phyloP scores from a whole-genome alignment of 306 rosid species.

The Dryas octopetala region DNA sequence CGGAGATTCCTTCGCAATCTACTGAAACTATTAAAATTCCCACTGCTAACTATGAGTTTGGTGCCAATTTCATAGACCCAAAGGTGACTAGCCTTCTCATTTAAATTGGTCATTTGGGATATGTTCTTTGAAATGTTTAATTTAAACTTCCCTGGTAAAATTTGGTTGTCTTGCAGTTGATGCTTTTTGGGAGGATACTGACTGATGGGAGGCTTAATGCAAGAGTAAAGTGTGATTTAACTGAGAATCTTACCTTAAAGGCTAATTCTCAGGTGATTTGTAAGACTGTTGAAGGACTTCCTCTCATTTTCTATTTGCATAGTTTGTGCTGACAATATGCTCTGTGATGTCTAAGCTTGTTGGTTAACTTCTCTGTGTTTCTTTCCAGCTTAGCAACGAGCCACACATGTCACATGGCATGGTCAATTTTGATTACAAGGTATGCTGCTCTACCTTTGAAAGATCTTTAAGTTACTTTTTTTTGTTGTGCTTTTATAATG shows the following conservation, averaged over 20 bases:
- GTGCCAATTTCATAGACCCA: conserved; percentile 91
- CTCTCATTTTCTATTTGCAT: background rate
- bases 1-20: conserved; percentile 85
- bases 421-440: conserved; percentile 92
- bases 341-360: conserved; percentile 5
- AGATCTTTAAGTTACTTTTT: background rate
- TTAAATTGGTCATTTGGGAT: background rate
- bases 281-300: background rate
- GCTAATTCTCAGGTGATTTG: conserved; percentile 86
- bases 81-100: conserved; percentile 42
- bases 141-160: conserved; percentile 1
- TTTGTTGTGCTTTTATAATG: background rate
- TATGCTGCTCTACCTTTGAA: conserved; percentile 8
- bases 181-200: conserved; percentile 86
- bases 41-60: conserved; percentile 88
- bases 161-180: conserved; percentile 46
- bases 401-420: conserved; percentile 99
- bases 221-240: conserved; percentile 73
- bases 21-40: conserved; percentile 85
- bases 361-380: conserved; percentile 6
- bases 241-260: conserved; percentile 76
- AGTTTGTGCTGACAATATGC: background rate
- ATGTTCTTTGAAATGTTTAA: background rate
- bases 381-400: conserved; percentile 77
- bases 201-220: conserved; percentile 95